Base-by-base conservation (phyloP, 1,284 basidiomycete species). In the Ustilago tritici region DNA sequence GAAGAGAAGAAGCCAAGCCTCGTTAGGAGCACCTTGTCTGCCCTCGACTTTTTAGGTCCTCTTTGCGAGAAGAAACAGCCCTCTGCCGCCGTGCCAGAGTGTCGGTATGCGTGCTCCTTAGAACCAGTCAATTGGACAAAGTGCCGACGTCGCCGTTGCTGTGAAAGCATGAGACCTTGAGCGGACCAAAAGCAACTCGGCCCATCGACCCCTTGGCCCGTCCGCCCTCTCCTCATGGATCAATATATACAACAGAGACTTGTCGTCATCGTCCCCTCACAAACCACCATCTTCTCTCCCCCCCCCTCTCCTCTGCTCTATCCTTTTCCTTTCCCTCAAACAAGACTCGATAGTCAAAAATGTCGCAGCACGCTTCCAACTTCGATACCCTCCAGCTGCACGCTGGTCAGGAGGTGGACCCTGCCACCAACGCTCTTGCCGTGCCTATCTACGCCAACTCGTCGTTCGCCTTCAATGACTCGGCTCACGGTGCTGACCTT, bases 391-490 rank as follows among this genome's bases (percentile, higher is more conserved):
- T 85, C 40, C 84, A 83, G 87, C 88, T 95, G 40, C 94, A 95
- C 82, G 93, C 92, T 46, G 93, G 94, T 11, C 92, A 94, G 81
- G 87, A 87, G 14, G 89, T 90, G 8, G 93, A 93, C 87, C 87
- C 91, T 0, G 87, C 91, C 40, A 93, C 92, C 28, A 91, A 92
- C 72, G 85, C 93, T 1, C 91, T 93, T 14, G 94, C 94, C 12
- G 91, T 92, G 0, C 93, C 93, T 2, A 93, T 95, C 87, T 94
- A 94, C 71, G 81, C 84, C 59, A 78, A 82, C 34, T 80, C 82
- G 54, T 85, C 84, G 65, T 84, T 82, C 59, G 83, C 82, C 47
- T 86, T 86, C 75, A 81, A 85, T 66, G 72, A 86, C 79, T 83
- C 84, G 65, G 82, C 82, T 32, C 93, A 95, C 80, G 94, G 89